Evolutionary conservation across 2,329 filamentous ascomycete species (phyloP).

Genomic region (Cadophora malorum): DNA sequence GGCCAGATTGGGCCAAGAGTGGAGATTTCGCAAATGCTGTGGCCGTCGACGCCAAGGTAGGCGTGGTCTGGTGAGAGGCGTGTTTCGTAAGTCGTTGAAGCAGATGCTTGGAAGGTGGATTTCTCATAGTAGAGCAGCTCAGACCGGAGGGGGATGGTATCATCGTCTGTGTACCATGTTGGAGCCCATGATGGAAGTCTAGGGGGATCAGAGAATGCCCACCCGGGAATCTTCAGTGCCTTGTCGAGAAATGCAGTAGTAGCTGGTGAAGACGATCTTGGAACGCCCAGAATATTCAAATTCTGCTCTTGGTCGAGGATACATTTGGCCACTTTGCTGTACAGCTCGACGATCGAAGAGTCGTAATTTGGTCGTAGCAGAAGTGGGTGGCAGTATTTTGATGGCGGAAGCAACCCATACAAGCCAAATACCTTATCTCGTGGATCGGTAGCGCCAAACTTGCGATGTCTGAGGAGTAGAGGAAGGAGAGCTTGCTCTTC

Average conservation of each 20-base stretch:
- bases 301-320: not conserved
- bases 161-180: not conserved
- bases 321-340: not conserved
- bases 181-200: not conserved
- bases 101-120: not conserved
- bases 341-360: not conserved
- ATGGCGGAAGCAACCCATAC: not conserved
- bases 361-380: not conserved
- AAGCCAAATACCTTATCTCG: not conserved
- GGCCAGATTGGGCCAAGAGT: not conserved
- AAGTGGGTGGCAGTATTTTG: not conserved
- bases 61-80: not conserved
- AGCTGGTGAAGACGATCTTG: not conserved
- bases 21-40: not conserved
- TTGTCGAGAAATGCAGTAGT: not conserved
- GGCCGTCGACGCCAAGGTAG: slow-evolving; percentile 26
- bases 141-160: not conserved
- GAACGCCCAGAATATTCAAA: not conserved
- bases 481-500: not conserved
- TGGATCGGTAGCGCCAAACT: not conserved
- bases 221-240: not conserved
- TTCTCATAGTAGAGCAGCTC: not conserved
- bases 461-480: not conserved
- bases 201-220: not conserved
- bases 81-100: not conserved